Conservation (phyloP, 2,329 filamentous ascomycete genomes). For the Pleoardoris graminearum region DNA sequence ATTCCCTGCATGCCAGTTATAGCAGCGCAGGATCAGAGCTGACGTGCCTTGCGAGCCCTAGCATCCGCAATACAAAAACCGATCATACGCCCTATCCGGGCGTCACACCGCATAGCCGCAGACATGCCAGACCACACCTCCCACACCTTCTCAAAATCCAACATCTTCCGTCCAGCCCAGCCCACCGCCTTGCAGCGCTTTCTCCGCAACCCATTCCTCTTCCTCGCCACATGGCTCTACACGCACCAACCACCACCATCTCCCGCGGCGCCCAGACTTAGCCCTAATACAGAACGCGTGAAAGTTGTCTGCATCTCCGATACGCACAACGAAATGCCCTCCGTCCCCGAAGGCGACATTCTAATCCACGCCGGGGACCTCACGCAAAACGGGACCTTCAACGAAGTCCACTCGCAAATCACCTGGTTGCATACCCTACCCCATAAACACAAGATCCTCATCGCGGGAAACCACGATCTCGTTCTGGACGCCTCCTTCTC, state of each 20-base stretch:
- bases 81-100: too few relatives aligned
- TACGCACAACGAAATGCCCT: slow-evolving; percentile 63
- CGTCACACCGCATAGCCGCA: too few relatives aligned
- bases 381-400: slow-evolving; percentile 68
- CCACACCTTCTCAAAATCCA: not conserved
- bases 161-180: slow-evolving; percentile 8
- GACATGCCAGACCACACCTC: too few relatives aligned
- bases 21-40: too few relatives aligned
- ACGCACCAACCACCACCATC: slow-evolving; percentile 4
- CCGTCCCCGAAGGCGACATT: slow-evolving; percentile 73
- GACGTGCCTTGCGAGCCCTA: too few relatives aligned
- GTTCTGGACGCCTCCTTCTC: slow-evolving; percentile 14
- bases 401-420: slow-evolving; percentile 73
- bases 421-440: slow-evolving; percentile 76
- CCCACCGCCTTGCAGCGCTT: slow-evolving; percentile 2
- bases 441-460: slow-evolving; percentile 75
- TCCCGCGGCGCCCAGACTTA: not conserved
- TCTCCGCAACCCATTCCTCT: not conserved
- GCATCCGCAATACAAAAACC: too few relatives aligned
- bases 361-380: slow-evolving; percentile 88
- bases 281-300: slow-evolving; percentile 51
- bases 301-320: slow-evolving; percentile 84
- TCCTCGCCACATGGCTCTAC: slow-evolving; percentile 13
- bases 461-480: slow-evolving; percentile 81
- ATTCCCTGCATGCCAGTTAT: too few relatives aligned